A percentile compares a stretch with the other conserved stretches of the same genome.
Evolutionary conservation across 768 basidiomycete species (phyloP).

Genomic region (Phallus indusiatus): DNA sequence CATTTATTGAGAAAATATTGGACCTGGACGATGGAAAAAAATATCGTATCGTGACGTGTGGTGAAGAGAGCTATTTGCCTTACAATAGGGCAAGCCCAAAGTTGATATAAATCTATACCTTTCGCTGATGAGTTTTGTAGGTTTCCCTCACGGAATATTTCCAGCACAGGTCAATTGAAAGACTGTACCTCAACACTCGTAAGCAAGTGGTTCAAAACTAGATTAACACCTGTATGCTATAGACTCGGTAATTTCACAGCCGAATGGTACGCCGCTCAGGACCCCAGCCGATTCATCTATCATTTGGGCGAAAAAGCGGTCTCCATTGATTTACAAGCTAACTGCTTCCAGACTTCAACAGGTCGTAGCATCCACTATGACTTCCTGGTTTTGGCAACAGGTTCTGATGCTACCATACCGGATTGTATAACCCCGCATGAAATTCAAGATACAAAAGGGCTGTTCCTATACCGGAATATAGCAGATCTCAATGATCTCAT

Average conservation of each 20-base stretch:
- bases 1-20: slow-evolving; percentile 63
- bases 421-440: slow-evolving; percentile 38
- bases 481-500: slow-evolving; percentile 58
- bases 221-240: background rate
- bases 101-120: background rate
- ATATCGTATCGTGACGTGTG: slow-evolving; percentile 50
- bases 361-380: slow-evolving; percentile 42
- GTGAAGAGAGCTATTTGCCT: slow-evolving; percentile 46
- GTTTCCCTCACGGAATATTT: slow-evolving; percentile 46
- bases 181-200: slow-evolving; percentile 50
- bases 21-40: slow-evolving; percentile 38
- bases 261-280: slow-evolving; percentile 52
- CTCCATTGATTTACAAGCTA: slow-evolving; percentile 27
- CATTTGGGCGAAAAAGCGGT: slow-evolving; percentile 39
- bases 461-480: slow-evolving; percentile 68
- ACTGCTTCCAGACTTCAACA: slow-evolving; percentile 38
- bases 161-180: slow-evolving; percentile 47
- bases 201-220: background rate
- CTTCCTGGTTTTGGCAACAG: slow-evolving; percentile 59
- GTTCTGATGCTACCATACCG: slow-evolving; percentile 56
- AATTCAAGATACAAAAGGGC: slow-evolving; percentile 35
- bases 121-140: background rate
- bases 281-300: slow-evolving; percentile 45
- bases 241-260: slow-evolving; percentile 17
- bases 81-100: slow-evolving; percentile 39